These are phyloP conservation scores for Ustilago loliicola DNA, from an alignment of 1,284 basidiomycete genomes.

Conservation along the genomic window DNA sequence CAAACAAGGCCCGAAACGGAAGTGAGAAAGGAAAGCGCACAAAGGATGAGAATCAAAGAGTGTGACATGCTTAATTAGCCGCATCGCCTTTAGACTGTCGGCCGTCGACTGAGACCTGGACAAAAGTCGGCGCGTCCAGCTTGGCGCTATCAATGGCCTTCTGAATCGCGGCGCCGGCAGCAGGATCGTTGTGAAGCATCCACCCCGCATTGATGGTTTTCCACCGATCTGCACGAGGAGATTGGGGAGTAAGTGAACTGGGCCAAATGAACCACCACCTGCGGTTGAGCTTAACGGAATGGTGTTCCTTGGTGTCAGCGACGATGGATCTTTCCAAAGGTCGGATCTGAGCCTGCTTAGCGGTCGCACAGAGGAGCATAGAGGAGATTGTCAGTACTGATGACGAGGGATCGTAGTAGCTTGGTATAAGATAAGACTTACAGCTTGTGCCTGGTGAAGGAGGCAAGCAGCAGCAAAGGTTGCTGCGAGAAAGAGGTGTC, in stretches of 20 bases:
- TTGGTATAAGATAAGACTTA: slow-evolving; percentile 5
- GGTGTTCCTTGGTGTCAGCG: background rate
- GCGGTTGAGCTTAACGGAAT: background rate
- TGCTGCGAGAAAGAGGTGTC: slow-evolving; percentile 8
- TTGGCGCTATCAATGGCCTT: background rate
- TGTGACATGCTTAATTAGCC: background rate
- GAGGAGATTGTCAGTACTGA: background rate
- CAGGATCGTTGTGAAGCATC: slow-evolving; percentile 1
- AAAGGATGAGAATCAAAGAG: background rate
- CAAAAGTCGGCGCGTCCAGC: background rate
- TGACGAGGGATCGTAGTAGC: background rate
- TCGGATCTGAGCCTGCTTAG: background rate
- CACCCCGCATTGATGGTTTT: background rate
- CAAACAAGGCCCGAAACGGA: background rate
- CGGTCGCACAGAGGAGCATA: background rate
- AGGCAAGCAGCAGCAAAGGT: slow-evolving; percentile 16
- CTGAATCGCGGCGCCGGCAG: background rate
- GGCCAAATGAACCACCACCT: slow-evolving; percentile 11
- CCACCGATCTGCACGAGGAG: background rate
- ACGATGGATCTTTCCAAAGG: slow-evolving; percentile 1
- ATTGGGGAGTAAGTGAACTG: slow-evolving; percentile 10
- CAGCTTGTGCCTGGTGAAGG: slow-evolving; percentile 18
- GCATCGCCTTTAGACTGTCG: background rate
- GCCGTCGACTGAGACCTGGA: background rate
- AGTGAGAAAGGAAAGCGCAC: background rate